Percentiles rank a stretch among this genome's conserved stretches.
Evolutionary conservation across 2,329 filamentous ascomycete genomes (phyloP).

Genomic region (Colletotrichum musae): DNA sequence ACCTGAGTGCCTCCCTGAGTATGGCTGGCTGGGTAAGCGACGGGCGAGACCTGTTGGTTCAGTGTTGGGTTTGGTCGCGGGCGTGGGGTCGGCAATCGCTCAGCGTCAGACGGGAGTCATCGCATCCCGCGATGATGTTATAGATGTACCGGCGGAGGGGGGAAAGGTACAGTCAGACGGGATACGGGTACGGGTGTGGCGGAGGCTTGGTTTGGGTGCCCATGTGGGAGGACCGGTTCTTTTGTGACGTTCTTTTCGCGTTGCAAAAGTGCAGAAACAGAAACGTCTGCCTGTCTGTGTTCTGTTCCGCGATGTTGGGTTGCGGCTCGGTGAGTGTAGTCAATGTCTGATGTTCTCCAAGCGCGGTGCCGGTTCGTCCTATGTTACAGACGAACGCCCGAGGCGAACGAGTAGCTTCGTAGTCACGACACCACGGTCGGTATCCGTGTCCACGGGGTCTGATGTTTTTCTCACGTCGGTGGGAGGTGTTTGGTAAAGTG

Average conservation of each 20-base stretch:
- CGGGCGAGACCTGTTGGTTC: background rate
- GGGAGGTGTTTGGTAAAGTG: background rate
- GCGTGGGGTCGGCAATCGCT: background rate
- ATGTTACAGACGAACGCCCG: background rate
- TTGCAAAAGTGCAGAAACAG: background rate
- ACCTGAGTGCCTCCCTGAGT: no score
- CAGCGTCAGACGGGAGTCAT: conserved; percentile 11
- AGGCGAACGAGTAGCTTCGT: background rate
- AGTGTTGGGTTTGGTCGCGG: background rate
- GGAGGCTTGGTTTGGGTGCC: conserved; percentile 10
- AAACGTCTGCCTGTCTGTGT: background rate
- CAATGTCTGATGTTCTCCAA: conserved; percentile 1
- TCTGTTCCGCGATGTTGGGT: background rate
- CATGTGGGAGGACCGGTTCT: background rate
- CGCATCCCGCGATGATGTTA: background rate
- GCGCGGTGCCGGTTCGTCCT: conserved; percentile 1
- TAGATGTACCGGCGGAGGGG: background rate
- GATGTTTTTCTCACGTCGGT: no score
- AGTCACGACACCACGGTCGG: no score
- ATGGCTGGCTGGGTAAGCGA: background rate
- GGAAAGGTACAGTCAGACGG: conserved; percentile 20
- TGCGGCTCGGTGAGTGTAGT: conserved; percentile 6
- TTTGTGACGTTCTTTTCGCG: background rate
- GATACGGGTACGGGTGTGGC: conserved; percentile 21
- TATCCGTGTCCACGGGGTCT: no score